phyloP scores from a whole-genome alignment of 441 rosid genomes.

The Theobroma grandiflorum region DNA sequence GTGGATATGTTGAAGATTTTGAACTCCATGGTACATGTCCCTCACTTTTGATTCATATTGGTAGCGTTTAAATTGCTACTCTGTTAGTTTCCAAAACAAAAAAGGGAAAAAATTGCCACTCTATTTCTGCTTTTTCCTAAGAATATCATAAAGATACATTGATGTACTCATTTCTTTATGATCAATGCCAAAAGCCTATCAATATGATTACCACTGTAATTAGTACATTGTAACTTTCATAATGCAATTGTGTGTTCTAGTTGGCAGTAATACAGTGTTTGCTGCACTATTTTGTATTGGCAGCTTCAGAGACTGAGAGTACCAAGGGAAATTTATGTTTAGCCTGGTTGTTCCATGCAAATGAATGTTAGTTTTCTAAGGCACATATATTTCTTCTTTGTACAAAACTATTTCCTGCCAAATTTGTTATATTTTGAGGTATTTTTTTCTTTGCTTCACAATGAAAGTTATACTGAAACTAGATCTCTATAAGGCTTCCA shows the following conservation, averaged over 20 bases:
- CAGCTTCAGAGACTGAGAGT: neutral
- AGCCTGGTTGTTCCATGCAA: neutral
- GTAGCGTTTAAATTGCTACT: neutral
- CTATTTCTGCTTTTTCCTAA: neutral
- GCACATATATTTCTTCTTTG: neutral
- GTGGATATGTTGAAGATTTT: conserved; percentile 82
- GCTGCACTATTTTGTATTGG: neutral
- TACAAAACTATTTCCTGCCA: neutral
- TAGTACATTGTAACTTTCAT: neutral
- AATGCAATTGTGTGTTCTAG: neutral
- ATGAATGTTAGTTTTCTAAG: neutral
- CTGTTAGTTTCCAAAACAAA: neutral
- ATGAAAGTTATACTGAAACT: neutral
- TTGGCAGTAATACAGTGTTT: neutral
- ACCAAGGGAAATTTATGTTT: neutral
- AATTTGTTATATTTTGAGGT: neutral
- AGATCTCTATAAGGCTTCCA: neutral
- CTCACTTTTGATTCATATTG: neutral
- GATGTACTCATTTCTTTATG: neutral
- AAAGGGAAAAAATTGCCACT: neutral
- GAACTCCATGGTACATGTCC: conserved; percentile 52
- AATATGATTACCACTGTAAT: neutral
- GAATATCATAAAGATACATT: neutral
- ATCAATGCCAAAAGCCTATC: neutral
- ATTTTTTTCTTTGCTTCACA: neutral